Evolutionary conservation across 2,329 filamentous ascomycete species (phyloP).

Genomic region (Massarina eburnea): DNA sequence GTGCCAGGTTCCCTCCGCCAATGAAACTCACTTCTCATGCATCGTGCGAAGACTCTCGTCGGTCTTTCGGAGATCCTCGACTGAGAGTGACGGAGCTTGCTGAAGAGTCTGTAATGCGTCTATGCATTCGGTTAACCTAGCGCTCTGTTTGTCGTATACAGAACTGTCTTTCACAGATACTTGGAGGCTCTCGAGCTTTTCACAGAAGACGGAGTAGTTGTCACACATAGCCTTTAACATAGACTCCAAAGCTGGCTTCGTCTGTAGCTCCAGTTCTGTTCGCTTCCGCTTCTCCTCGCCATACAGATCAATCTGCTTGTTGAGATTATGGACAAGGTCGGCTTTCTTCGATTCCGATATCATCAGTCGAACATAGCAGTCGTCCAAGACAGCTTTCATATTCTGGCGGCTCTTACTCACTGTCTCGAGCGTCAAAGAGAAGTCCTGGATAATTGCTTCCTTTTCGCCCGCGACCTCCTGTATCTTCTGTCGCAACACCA

Average conservation of each 20-base stretch:
- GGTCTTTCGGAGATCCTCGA: constrained; percentile 21
- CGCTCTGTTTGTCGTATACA: constrained; percentile 1
- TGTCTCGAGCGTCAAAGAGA: constrained; percentile 11
- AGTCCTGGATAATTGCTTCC: constrained; percentile 11
- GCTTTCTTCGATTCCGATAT: constrained; percentile 15
- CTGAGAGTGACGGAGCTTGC: constrained; percentile 17
- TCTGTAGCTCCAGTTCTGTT: constrained; percentile 22
- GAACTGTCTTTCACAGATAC: constrained; percentile 8
- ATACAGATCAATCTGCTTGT: constrained; percentile 10
- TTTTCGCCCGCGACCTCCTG: constrained; percentile 26
- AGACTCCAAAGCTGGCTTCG: constrained; percentile 16
- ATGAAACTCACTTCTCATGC: constrained; percentile 20
- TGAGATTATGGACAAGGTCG: constrained; percentile 14
- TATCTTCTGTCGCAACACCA: constrained; percentile 17
- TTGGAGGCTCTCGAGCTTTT: constrained; percentile 18
- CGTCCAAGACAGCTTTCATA: constrained; percentile 18
- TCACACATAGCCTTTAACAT: constrained; percentile 18
- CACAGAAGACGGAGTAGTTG: constrained; percentile 9
- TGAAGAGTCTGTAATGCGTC: constrained; percentile 18
- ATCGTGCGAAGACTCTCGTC: constrained; percentile 26
- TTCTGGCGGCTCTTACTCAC: constrained; percentile 13
- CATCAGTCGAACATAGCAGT: constrained; percentile 14
- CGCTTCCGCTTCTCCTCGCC: constrained; percentile 25
- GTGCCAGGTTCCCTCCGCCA: background rate
- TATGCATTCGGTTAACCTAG: constrained; percentile 20